Evolutionary conservation across 768 basidiomycete species (phyloP).

Genomic region (Leccinum rimulosum): DNA sequence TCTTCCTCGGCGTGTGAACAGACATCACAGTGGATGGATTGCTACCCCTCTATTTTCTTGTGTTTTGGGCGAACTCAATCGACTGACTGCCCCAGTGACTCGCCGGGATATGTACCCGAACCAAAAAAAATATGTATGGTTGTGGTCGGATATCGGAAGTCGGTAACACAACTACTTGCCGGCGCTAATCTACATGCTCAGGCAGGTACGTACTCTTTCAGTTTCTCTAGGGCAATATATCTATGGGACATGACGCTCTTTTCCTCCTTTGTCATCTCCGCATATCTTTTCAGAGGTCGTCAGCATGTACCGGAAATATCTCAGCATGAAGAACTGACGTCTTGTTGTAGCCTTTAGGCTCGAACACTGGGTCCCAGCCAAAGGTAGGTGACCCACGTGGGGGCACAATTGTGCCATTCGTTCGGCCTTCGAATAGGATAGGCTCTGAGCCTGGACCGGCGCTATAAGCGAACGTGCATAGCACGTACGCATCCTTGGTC

Average conservation of each 20-base stretch:
- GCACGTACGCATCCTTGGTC: constrained; percentile 77
- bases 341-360: constrained; percentile 68
- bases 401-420: constrained; percentile 86
- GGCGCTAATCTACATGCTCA: neutral
- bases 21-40: constrained; percentile 12
- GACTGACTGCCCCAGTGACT: neutral
- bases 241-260: constrained; percentile 70
- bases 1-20: constrained; percentile 26
- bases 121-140: neutral
- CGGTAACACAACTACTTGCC: constrained; percentile 15
- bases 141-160: constrained; percentile 8
- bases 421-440: constrained; percentile 81
- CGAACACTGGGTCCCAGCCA: constrained; percentile 91
- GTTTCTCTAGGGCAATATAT: constrained; percentile 58
- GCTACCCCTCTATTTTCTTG: neutral
- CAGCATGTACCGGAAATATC: neutral
- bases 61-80: neutral
- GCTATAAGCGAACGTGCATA: constrained; percentile 96
- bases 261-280: constrained; percentile 61
- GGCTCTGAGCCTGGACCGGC: constrained; percentile 79
- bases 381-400: constrained; percentile 76
- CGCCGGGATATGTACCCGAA: neutral
- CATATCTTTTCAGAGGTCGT: constrained; percentile 41
- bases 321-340: constrained; percentile 52
- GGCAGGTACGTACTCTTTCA: constrained; percentile 35